Evolutionary conservation across 352 stramenopile genomes (phyloP).

Genomic region (Globisporangium emineosum): DNA sequence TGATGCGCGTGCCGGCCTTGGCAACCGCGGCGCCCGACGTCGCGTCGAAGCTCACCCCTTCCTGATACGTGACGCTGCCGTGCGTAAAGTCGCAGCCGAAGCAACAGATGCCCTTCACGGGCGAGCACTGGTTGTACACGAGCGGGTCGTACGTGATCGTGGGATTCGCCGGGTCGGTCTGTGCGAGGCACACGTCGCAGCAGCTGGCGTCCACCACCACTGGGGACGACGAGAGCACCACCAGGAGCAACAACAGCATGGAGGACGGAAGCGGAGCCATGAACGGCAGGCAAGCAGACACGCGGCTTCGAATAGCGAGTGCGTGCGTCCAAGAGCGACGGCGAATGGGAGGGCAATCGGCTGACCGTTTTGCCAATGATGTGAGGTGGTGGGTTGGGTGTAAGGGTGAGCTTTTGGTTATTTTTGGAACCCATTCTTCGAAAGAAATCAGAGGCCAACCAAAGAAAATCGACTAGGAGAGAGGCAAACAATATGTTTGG

Average conservation of each 20-base stretch:
- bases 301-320: not conserved
- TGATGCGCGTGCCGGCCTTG: slow-evolving; percentile 41
- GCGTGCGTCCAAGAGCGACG: not conserved
- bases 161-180: slow-evolving; percentile 30
- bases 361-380: not conserved
- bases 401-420: not conserved
- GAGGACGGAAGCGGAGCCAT: not conserved
- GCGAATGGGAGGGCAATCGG: not conserved
- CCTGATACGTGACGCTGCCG: slow-evolving; percentile 28
- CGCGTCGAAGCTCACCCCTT: slow-evolving; percentile 34
- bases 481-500: not conserved
- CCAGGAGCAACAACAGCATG: not conserved
- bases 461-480: not conserved
- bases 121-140: slow-evolving; percentile 38
- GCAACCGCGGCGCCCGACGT: slow-evolving; percentile 23
- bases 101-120: slow-evolving; percentile 43
- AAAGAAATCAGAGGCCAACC: not conserved
- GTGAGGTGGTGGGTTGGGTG: too few relatives aligned
- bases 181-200: slow-evolving; percentile 38
- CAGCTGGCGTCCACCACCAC: slow-evolving; percentile 25
- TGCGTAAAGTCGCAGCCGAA: slow-evolving; percentile 43
- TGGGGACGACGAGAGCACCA: not conserved
- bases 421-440: not conserved
- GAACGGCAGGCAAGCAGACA: not conserved
- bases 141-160: slow-evolving; percentile 46